Conservation (phyloP, 1,139 yeast species). For the Candida sanyaensis region DNA sequence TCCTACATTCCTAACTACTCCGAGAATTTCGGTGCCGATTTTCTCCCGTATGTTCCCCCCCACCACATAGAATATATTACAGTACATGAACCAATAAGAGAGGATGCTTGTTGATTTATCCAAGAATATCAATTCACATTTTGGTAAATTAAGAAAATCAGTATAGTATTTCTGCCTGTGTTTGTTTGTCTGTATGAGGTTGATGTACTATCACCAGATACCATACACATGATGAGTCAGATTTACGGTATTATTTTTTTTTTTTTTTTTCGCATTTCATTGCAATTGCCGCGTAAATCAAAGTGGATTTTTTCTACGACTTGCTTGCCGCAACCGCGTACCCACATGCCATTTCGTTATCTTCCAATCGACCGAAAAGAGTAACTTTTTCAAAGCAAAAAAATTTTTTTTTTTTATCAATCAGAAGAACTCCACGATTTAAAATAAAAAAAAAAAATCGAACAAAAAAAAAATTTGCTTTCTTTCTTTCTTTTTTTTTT, state of each 20-base stretch:
- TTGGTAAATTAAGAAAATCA: too few species aligned
- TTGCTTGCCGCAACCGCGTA: neutral
- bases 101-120: too few species aligned
- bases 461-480: neutral
- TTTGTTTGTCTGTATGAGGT: too few species aligned
- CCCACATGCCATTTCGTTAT: neutral
- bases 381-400: neutral
- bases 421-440: neutral
- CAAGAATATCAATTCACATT: too few species aligned
- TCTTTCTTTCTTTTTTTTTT: neutral
- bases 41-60: too few species aligned
- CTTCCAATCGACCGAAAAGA: constrained; percentile 1
- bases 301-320: neutral
- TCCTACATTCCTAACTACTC: too few species aligned
- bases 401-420: neutral
- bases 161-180: too few species aligned
- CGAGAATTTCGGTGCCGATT: too few species aligned
- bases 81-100: too few species aligned
- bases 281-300: neutral
- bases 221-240: too few species aligned
- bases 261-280: neutral
- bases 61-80: too few species aligned
- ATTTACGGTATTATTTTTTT: neutral
- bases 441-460: neutral
- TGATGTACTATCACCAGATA: too few species aligned